Evolutionary conservation across 1,284 basidiomycete genomes (phyloP), one percentile per base, ranked within the genome.

Genomic region (Trichosporon faecale): DNA sequence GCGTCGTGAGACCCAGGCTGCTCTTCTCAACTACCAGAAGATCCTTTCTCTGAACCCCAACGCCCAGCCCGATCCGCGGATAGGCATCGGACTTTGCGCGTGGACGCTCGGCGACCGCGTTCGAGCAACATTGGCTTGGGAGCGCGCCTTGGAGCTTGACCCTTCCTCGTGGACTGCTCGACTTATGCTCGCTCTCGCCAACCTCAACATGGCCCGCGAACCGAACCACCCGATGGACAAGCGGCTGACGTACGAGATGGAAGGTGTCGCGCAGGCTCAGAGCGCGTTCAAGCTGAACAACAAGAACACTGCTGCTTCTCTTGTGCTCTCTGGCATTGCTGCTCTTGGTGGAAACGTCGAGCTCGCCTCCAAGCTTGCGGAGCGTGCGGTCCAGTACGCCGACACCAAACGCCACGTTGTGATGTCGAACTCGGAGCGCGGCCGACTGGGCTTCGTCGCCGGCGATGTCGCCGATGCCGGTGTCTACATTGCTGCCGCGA

Each of bases 61-160:
- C 14, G 92, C 91, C 82, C 84, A 87, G 25, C 95, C 95, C 0
- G 95, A 98, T 80, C 95, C 95, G 33, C 88, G 95, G 16, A 91
- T 97, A 74, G 95, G 95, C 18, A 93, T 98, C 46, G 95, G 95
- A 9, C 85, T 97, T 8, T 96, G 95, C 82, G 86, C 94, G 21
- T 97, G 92, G 91, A 88, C 91, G 11, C 86, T 96, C 82, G 91
- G 91, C 68, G 89, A 95, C 76, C 90, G 89, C 70, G 85, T 86
- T 2, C 90, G 90, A 74, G 95, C 95, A 0, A 89, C 89, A 73
- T 87, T 87, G 33, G 95, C 94, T 0, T 98, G 95, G 95, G 87
- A 93, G 76, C 87, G 94, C 57, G 70, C 74, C 64, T 68, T 79
- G 37, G 67, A 52, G 16, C 75, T 95, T 90, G 90, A 95, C 76